Base-by-base conservation (phyloP, 129 eudicot species). In the Chrysanthemum seticuspe region DNA sequence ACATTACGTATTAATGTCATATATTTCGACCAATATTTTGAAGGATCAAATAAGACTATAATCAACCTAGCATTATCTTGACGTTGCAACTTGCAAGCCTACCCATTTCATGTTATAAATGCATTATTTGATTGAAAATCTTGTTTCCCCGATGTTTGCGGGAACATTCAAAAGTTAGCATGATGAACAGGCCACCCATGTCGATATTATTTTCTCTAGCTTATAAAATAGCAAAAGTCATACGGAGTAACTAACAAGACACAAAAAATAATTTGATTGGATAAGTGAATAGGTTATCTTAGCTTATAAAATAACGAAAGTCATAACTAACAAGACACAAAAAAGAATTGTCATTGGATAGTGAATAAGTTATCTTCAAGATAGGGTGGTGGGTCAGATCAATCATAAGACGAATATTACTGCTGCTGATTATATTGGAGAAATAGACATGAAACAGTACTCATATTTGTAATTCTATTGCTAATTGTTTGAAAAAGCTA, bases 321-420 rank as follows among this genome's bases (percentile, higher is more conserved):
- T 19, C 21, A 19, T 19, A 19, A 19, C 21, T 19, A 19, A 19
- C 21, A 19, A 19, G 50, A 64, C 68, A 34, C 23, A 10, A 31
- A 2, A 64, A 36, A 64, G 36, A 10, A 64, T 64, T 15, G 51
- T 64, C 45, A 64, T 44, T 63, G 15, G 3, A 13, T 36, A 36
- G 45, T 36, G 45, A 13, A 53, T 56, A 19, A 16, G 63, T 58
- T 36, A 58, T 18, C 21, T 58, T 16, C 13, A 9, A 58, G 63
- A 58, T 58, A 58, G 63, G 34, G 63, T 19, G 63, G 63, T 58
- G 63, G 63, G 34, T 58, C 63, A 58, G 8, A 10, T 56, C 62
- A 56, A 56, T 16, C 27, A 56, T 56, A 56, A 10, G 27, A 56
- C 27, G 61, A 56, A 56, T 16, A 56, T 16, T 56, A 56, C 21